phyloP scores from a whole-genome alignment of 1,284 basidiomycete genomes.

The Grifola frondosa region DNA sequence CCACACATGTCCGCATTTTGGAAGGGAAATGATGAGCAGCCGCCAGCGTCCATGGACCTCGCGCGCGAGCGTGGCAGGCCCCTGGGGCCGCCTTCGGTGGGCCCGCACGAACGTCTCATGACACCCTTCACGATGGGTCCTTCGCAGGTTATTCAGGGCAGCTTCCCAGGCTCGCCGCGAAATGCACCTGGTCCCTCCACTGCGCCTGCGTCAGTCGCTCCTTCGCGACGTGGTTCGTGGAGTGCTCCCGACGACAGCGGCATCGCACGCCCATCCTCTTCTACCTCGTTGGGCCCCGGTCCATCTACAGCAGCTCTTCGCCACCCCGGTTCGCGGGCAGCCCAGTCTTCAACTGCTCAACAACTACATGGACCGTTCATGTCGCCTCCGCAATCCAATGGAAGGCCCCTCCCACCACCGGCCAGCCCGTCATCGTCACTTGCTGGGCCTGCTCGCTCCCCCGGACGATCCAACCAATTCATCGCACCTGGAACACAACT shows the following conservation, averaged over 20 bases:
- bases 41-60: constrained; percentile 9
- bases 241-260: constrained; percentile 22
- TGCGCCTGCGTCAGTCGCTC: constrained; percentile 23
- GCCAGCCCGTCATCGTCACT: constrained; percentile 8
- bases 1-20: constrained; percentile 21
- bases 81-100: constrained; percentile 36
- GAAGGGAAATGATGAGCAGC: constrained; percentile 23
- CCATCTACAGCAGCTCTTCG: constrained; percentile 6
- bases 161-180: constrained; percentile 24
- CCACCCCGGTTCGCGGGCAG: constrained; percentile 3
- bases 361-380: constrained; percentile 11
- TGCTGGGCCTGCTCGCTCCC: constrained; percentile 18
- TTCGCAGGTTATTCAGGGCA: constrained; percentile 37
- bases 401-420: constrained; percentile 9
- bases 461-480: constrained; percentile 8
- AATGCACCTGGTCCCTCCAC: constrained; percentile 18
- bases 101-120: constrained; percentile 35
- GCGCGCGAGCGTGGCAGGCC: constrained; percentile 27
- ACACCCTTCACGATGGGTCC: constrained; percentile 55
- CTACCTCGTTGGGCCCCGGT: constrained; percentile 8
- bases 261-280: constrained; percentile 22
- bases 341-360: constrained; percentile 13
- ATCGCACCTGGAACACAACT: constrained; percentile 4
- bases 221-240: constrained; percentile 35
- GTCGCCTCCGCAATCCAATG: constrained; percentile 19